These are phyloP conservation scores for Spathaspora gorwiae DNA, from an alignment of 805 yeast genomes.

Conservation along the genomic window DNA sequence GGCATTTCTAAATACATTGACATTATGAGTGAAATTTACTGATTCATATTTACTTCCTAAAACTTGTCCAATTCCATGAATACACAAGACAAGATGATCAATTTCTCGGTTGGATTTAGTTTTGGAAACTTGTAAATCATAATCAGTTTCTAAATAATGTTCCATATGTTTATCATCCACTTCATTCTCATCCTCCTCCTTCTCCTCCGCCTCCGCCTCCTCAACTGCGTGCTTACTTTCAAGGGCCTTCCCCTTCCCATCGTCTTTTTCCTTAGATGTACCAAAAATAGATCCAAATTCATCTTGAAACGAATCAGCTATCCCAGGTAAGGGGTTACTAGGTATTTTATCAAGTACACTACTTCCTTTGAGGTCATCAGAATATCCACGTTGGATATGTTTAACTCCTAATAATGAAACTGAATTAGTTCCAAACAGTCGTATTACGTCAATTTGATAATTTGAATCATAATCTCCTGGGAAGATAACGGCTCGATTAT, in stretches of 20 bases:
- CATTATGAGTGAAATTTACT: constrained; percentile 82
- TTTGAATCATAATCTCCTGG: constrained; percentile 39
- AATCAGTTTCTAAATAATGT: constrained; percentile 46
- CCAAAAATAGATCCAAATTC: constrained; percentile 17
- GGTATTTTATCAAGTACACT: constrained; percentile 26
- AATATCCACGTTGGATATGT: constrained; percentile 48
- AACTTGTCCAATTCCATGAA: constrained; percentile 94
- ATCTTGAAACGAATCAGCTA: constrained; percentile 27
- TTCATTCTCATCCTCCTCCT: constrained; percentile 5
- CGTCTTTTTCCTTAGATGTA: constrained; percentile 9
- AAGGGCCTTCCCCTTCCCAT: constrained; percentile 1
- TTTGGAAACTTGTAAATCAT: constrained; percentile 29
- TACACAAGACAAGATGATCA: constrained; percentile 73
- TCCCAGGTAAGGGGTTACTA: constrained; percentile 26
- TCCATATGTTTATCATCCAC: constrained; percentile 30
- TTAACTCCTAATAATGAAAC: constrained; percentile 44
- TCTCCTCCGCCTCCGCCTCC: constrained; percentile 15
- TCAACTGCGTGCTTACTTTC: too few species aligned
- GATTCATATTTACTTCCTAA: constrained; percentile 58
- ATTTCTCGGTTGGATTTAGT: constrained; percentile 30
- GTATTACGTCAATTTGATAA: constrained; percentile 32
- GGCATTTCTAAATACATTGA: constrained; percentile 58
- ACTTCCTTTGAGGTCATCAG: constrained; percentile 26
- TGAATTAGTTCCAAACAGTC: constrained; percentile 30
- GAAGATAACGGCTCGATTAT: constrained; percentile 43